Evolutionary conservation across 345 rosid genomes (phyloP), one percentile per base, ranked within the genome.

Genomic region (Melastoma malabathricum): DNA sequence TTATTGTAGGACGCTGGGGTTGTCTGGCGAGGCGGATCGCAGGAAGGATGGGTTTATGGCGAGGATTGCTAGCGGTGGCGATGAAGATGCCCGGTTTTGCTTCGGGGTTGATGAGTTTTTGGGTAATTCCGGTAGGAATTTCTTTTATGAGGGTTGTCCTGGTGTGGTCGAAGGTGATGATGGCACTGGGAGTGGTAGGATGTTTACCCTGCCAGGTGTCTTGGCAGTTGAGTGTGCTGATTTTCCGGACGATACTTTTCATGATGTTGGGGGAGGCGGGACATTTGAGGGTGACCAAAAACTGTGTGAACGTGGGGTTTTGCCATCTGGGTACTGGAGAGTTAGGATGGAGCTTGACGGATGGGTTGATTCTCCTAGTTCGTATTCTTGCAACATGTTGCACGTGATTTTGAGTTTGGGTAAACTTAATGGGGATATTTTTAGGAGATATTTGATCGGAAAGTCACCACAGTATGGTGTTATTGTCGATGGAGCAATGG

Each of bases 61-160:
- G 38, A 29, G 38, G 38, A 51, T 55, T 15, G 22, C n/a, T n/a
- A n/a, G n/a, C n/a, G n/a, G n/a, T n/a, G n/a, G 56, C n/a, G 69
- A 68, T 18, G 46, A 46, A 9, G 27, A n/a, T 10, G 55, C 54
- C 23, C 81, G 74, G 6, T 59, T 74, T 31, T 75, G 75, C 66
- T 44, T 87, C 57, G 77, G 80, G 5, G 62, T 86, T 50, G 85
- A 81, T 60, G 72, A 60, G 15, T 76, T 68, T 57, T 10, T 29
- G 6, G 39, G 60, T 39, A 66, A 64, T 54, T 73, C 72, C 44
- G 64, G 74, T 27, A 57, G 48, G 43, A 67, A 54, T 53, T 84
- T 79, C 65, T 82, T 74, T 58, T 84, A 84, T 59, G 60, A 56
- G 23, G 82, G 77, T 63, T 87, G 93, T 59, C 86, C 88, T 0